Percentiles rank a stretch among this genome's conserved stretches.
Conservation (phyloP, 2,329 filamentous ascomycete genomes). For the Aspergillus sp. region DNA sequence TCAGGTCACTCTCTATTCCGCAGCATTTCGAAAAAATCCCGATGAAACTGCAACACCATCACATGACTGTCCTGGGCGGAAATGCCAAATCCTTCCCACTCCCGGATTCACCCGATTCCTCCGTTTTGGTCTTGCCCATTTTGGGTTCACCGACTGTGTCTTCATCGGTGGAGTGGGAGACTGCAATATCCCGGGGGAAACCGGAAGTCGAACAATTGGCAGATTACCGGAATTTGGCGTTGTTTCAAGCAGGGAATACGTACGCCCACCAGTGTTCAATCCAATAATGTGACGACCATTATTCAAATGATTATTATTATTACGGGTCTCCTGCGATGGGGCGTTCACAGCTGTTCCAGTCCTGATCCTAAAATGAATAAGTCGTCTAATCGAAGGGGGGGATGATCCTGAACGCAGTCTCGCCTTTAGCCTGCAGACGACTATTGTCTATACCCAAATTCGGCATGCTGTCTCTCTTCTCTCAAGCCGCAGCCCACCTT, state of each 20-base stretch:
- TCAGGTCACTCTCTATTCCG: not conserved
- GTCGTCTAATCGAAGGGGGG: not conserved
- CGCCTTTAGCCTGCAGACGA: too few relatives aligned
- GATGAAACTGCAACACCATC: slow-evolving; percentile 14
- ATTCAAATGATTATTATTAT: not conserved
- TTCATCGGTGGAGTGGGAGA: slow-evolving; percentile 14
- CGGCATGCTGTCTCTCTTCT: not conserved
- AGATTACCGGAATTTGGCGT: slow-evolving; percentile 16
- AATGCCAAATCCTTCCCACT: slow-evolving; percentile 16
- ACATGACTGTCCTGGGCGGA: slow-evolving; percentile 26
- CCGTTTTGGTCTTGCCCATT: slow-evolving; percentile 25
- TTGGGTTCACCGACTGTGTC: slow-evolving; percentile 32
- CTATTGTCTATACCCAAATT: not conserved
- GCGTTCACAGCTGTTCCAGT: not conserved
- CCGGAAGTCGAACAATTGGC: slow-evolving; percentile 15
- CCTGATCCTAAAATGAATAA: not conserved
- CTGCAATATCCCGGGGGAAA: slow-evolving; percentile 21
- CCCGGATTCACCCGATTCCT: slow-evolving; percentile 26
- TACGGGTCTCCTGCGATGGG: not conserved
- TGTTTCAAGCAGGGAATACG: not conserved
- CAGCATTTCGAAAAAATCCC: not conserved
- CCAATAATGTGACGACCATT: slow-evolving; percentile 4
- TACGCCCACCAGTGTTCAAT: not conserved
- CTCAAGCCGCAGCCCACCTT: not conserved
- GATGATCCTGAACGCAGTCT: not conserved